phyloP scores from a whole-genome alignment of 371 early-diverging fungal species.

The Rhizopus stolonifer region DNA sequence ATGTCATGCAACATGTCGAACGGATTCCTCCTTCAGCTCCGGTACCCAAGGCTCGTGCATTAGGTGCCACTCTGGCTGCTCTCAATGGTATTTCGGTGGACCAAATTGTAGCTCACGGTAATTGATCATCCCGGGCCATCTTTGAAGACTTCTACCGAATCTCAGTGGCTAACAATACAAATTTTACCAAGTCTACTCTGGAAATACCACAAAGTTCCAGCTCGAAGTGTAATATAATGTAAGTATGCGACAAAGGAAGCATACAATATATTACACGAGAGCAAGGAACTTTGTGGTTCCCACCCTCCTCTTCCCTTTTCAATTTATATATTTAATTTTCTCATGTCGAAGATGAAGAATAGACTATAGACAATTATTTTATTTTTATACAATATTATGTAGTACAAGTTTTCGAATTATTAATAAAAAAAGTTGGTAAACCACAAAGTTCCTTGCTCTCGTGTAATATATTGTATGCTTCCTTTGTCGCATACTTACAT shows the following conservation, averaged over 20 bases:
- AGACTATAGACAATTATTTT: too few relatives aligned
- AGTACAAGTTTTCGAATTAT: not conserved
- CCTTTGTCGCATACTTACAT: conserved; percentile 20
- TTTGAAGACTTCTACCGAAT: conserved; percentile 1
- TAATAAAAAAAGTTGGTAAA: too few relatives aligned
- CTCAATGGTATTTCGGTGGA: conserved; percentile 31
- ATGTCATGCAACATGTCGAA: too few relatives aligned
- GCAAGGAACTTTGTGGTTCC: not conserved
- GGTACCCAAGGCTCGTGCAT: conserved; percentile 6
- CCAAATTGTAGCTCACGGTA: conserved; percentile 14
- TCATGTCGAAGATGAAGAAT: too few relatives aligned
- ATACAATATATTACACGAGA: not conserved
- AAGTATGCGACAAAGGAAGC: conserved; percentile 25
- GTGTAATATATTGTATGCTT: not conserved
- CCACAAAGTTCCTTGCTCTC: not conserved
- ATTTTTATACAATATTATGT: not conserved
- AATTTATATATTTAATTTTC: too few relatives aligned
- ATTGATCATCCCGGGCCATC: conserved; percentile 1
- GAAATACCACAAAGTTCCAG: not conserved
- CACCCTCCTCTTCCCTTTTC: too few relatives aligned
- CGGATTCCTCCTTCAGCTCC: too few relatives aligned
- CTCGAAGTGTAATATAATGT: conserved; percentile 3
- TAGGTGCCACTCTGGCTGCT: conserved; percentile 1
- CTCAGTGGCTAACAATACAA: not conserved
- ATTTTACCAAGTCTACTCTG: not conserved